Evolutionary conservation across 176 grass and related monocot species (phyloP).

Genomic region (Eleusine indica): DNA sequence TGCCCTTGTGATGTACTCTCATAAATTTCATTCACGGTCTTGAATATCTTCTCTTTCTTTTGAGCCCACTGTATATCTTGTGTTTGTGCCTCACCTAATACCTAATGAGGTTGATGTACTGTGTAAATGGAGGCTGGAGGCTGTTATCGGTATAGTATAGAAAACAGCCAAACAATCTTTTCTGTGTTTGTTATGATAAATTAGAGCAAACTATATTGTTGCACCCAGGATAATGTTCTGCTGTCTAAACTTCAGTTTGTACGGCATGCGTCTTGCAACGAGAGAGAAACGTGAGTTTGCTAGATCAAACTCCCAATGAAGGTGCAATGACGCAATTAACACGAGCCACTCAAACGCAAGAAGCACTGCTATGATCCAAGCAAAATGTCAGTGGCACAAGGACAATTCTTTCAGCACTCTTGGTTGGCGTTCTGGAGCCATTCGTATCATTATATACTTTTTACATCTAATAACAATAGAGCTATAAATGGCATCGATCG

Average conservation of each 20-base stretch:
- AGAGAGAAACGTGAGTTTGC: not conserved
- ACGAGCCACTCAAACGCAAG: not conserved
- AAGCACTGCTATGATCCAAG: not conserved
- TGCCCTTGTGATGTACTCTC: not conserved
- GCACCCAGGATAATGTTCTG: not conserved
- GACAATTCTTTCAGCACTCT: not conserved
- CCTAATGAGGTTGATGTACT: not conserved
- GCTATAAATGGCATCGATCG: too few species aligned
- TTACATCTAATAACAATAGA: too few species aligned
- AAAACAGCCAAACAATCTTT: not conserved
- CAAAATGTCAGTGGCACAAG: not conserved
- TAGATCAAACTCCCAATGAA: not conserved
- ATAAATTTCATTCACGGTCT: not conserved
- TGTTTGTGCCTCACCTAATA: not conserved
- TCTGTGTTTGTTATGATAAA: not conserved
- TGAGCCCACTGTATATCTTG: constrained; percentile 15
- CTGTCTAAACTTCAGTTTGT: not conserved
- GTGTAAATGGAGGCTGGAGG: not conserved
- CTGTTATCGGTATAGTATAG: constrained; percentile 2
- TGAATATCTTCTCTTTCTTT: constrained; percentile 24
- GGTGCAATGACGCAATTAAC: too few species aligned
- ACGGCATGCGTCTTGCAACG: not conserved
- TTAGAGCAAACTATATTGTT: not conserved
- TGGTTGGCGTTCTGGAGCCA: too few species aligned
- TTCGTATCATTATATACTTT: too few species aligned